phyloP scores from a whole-genome alignment of 2,329 filamentous ascomycete species.

The Juglanconis oblonga region DNA sequence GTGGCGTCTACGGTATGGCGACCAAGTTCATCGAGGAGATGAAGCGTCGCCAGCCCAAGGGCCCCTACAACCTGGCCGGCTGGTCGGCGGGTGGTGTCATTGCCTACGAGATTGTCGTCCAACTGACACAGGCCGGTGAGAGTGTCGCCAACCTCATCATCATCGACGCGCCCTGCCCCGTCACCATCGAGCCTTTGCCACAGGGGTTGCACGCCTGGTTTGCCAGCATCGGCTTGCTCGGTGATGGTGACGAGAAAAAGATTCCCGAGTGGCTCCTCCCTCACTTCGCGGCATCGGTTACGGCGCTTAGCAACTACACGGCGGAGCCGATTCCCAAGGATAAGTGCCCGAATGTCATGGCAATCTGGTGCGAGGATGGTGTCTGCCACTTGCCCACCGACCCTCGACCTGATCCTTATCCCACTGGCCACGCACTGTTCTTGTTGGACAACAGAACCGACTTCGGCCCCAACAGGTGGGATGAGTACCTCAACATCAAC shows the following conservation, averaged over 20 bases:
- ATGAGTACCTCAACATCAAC: conserved; percentile 57
- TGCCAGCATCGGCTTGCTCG: conserved; percentile 68
- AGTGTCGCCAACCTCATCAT: conserved; percentile 59
- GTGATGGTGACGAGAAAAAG: conserved; percentile 56
- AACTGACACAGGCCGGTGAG: conserved; percentile 56
- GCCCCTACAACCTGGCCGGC: conserved; percentile 66
- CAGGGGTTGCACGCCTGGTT: conserved; percentile 66
- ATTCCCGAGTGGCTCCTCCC: conserved; percentile 71
- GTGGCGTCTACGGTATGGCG: conserved; percentile 63
- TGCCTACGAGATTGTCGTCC: conserved; percentile 63
- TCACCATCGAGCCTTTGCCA: conserved; percentile 67
- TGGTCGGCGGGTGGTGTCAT: conserved; percentile 78
- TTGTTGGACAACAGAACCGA: conserved; percentile 70
- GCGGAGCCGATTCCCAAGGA: conserved; percentile 59
- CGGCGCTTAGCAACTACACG: conserved; percentile 66
- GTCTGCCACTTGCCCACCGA: conserved; percentile 66
- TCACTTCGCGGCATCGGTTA: conserved; percentile 69
- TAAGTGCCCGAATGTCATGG: conserved; percentile 58
- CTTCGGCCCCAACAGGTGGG: conserved; percentile 69
- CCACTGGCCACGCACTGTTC: conserved; percentile 62
- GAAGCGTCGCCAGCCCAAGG: conserved; percentile 65
- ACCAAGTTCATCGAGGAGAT: conserved; percentile 67
- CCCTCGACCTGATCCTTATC: conserved; percentile 60
- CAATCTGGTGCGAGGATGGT: conserved; percentile 72
- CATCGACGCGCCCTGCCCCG: conserved; percentile 64